Evolutionary conservation across 2,329 filamentous ascomycete genomes (phyloP).

Genomic region (Fusarium odoratissimum): DNA sequence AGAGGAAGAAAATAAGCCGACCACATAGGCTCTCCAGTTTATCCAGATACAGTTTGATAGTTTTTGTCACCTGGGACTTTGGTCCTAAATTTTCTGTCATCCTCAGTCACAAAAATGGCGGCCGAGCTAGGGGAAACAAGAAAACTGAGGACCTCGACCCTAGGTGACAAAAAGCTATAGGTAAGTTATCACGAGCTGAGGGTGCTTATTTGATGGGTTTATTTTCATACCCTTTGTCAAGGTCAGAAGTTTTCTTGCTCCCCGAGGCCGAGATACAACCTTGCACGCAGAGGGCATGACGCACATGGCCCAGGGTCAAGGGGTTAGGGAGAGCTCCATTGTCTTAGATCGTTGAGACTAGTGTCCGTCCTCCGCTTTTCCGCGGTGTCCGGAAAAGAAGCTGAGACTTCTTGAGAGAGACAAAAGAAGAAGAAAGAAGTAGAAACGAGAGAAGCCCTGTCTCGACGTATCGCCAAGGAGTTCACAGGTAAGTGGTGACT

Average conservation of each 20-base stretch:
- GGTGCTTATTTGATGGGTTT: neutral
- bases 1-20: neutral
- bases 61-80: neutral
- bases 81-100: neutral
- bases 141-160: neutral
- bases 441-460: neutral
- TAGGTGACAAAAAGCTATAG: neutral
- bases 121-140: neutral
- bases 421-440: constrained; percentile 9
- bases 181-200: neutral
- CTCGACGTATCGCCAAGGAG: constrained; percentile 18
- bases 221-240: neutral
- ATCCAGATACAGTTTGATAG: neutral
- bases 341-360: constrained; percentile 28
- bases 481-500: constrained; percentile 13
- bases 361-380: constrained; percentile 22
- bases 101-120: constrained; percentile 14
- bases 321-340: constrained; percentile 1
- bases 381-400: constrained; percentile 8
- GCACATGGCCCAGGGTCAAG: constrained; percentile 36
- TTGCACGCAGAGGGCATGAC: constrained; percentile 27
- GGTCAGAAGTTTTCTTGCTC: neutral
- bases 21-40: neutral
- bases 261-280: constrained; percentile 29
- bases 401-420: constrained; percentile 11